These are phyloP conservation scores for Acanthamoeba culbertsoni DNA, from an alignment of 208 protist genomes.

Conservation along the genomic window DNA sequence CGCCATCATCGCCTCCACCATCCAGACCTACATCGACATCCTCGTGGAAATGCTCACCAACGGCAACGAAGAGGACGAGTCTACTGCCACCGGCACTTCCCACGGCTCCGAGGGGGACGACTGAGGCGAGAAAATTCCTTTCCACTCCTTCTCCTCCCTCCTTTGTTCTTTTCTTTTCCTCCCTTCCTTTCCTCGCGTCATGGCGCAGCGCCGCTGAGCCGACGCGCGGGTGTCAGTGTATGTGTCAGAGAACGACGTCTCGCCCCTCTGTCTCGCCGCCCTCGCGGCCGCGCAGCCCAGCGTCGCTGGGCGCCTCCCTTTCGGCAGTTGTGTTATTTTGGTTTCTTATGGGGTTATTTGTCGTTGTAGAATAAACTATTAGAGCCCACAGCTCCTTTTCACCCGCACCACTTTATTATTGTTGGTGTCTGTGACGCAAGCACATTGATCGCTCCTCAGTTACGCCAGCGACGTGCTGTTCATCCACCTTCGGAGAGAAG, in stretches of 20 bases:
- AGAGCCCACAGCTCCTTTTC: background rate
- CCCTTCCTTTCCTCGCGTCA: background rate
- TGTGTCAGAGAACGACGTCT: too few relatives aligned
- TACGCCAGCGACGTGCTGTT: background rate
- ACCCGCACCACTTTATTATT: background rate
- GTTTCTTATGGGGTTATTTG: background rate
- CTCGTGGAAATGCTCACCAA: constrained; percentile 62
- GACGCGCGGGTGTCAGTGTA: too few relatives aligned
- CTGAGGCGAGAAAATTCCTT: background rate
- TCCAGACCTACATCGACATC: constrained; percentile 65
- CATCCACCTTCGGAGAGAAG: background rate
- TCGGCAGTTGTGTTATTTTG: background rate
- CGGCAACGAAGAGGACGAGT: constrained; percentile 63
- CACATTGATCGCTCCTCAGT: background rate
- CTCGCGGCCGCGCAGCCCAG: background rate
- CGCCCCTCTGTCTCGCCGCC: background rate
- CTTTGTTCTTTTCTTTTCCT: background rate
- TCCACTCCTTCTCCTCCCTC: background rate
- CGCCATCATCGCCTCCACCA: constrained; percentile 60
- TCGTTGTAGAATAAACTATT: constrained; percentile 50
- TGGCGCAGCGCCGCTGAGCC: background rate
- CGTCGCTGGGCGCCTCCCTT: background rate
- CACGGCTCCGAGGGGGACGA: constrained; percentile 49
- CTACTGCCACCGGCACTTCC: constrained; percentile 39
- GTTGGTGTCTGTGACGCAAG: background rate